A percentile compares a stretch with the other conserved stretches of the same genome.
These are phyloP conservation scores for Colletotrichum musicola DNA, from an alignment of 2,329 filamentous ascomycete species.

Conservation along the genomic window DNA sequence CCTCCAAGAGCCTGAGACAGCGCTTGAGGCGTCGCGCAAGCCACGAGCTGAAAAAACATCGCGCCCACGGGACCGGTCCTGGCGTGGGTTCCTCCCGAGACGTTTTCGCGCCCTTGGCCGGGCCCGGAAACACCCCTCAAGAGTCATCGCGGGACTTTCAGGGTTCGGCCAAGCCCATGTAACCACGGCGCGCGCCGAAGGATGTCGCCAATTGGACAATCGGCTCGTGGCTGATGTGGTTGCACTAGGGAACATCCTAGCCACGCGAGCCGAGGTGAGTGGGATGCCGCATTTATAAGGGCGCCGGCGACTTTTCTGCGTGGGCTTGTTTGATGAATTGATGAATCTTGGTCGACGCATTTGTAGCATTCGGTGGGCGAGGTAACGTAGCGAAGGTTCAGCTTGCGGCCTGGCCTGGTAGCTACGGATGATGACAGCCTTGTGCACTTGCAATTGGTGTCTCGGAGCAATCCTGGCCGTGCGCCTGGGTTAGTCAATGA, in stretches of 20 bases:
- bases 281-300: not conserved
- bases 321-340: not conserved
- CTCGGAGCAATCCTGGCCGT: too few relatives aligned
- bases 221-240: conserved; percentile 6
- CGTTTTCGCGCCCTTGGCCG: conserved; percentile 28
- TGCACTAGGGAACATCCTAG: not conserved
- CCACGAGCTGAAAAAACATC: conserved; percentile 19
- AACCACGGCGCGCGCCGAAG: conserved; percentile 1
- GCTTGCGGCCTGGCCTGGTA: too few relatives aligned
- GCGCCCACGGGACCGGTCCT: too few relatives aligned
- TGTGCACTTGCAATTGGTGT: too few relatives aligned
- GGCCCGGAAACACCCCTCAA: not conserved
- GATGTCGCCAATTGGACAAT: conserved; percentile 30
- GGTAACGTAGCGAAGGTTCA: too few relatives aligned
- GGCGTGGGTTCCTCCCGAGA: conserved; percentile 15
- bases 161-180: conserved; percentile 3
- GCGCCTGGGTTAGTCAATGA: too few relatives aligned
- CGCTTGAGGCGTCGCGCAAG: not conserved
- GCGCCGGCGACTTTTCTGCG: conserved; percentile 13
- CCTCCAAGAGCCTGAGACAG: not conserved
- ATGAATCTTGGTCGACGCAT: not conserved
- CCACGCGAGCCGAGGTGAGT: conserved; percentile 13
- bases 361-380: too few relatives aligned
- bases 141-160: conserved; percentile 32
- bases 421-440: too few relatives aligned